phyloP scores from a whole-genome alignment of 2,329 filamentous ascomycete genomes.

The Xylaria sp. region DNA sequence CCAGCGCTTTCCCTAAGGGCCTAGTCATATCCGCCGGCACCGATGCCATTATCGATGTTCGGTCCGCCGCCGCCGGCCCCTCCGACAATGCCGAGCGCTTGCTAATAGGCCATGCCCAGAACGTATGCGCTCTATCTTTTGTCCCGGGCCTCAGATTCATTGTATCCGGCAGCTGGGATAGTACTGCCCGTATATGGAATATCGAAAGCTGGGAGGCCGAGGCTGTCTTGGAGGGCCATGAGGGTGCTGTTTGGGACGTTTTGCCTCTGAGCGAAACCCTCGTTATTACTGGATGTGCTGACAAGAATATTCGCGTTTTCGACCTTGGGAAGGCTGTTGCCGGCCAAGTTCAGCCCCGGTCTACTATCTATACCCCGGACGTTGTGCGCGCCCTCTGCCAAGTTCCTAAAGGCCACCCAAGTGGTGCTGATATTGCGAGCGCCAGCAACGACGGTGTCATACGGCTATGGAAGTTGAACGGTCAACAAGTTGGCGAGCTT shows the following conservation, averaged over 20 bases:
- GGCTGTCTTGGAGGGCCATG: conserved; percentile 77
- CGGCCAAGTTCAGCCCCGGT: conserved; percentile 61
- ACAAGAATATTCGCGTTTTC: conserved; percentile 88
- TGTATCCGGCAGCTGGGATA: conserved; percentile 95
- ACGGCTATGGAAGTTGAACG: conserved; percentile 84
- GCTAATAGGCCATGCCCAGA: conserved; percentile 85
- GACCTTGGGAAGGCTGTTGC: conserved; percentile 71
- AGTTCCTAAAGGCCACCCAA: conserved; percentile 78
- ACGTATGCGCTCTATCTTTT: conserved; percentile 87
- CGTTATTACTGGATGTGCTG: conserved; percentile 90
- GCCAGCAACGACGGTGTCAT: conserved; percentile 93
- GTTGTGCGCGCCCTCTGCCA: conserved; percentile 89
- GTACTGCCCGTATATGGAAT: conserved; percentile 85
- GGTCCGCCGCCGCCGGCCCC: conserved; percentile 72
- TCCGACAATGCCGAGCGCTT: conserved; percentile 85
- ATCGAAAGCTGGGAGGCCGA: conserved; percentile 86
- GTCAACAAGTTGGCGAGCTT: conserved; percentile 78
- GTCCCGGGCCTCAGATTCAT: conserved; percentile 77
- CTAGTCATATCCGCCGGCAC: conserved; percentile 88
- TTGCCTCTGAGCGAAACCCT: conserved; percentile 82
- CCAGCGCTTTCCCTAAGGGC: conserved; percentile 75
- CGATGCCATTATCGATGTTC: conserved; percentile 92
- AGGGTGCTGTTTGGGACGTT: conserved; percentile 87
- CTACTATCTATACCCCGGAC: conserved; percentile 74
- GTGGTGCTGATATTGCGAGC: conserved; percentile 91